Evolutionary conservation across 306 rosid species (phyloP).

Genomic region (Dicorynia guianensis): DNA sequence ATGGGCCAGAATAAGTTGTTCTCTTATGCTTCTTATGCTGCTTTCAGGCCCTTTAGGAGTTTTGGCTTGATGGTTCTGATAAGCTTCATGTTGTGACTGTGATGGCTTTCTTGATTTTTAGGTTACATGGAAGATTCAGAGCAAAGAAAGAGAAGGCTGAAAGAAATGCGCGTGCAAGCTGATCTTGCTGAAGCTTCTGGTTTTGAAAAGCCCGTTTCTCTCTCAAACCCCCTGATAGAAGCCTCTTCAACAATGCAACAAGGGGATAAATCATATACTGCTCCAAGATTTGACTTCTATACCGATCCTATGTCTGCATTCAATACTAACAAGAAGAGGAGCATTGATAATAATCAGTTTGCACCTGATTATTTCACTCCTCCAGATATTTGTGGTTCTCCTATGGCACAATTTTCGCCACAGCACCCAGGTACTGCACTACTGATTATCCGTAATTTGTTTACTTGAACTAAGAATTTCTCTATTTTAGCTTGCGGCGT

Average conservation of each 20-base stretch:
- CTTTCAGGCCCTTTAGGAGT: neutral
- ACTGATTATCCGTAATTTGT: neutral
- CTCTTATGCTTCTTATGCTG: neutral
- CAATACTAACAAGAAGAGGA: conserved; percentile 59
- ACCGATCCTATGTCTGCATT: conserved; percentile 94
- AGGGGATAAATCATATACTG: conserved; percentile 45
- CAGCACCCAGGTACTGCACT: conserved; percentile 53
- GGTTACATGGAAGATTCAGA: conserved; percentile 84
- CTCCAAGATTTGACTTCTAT: conserved; percentile 82
- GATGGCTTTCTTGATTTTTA: conserved; percentile 30
- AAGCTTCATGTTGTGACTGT: neutral
- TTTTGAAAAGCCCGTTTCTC: conserved; percentile 51
- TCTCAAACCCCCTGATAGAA: conserved; percentile 80
- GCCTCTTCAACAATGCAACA: conserved; percentile 40
- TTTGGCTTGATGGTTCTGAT: neutral
- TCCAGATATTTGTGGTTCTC: conserved; percentile 42
- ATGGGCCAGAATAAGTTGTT: neutral
- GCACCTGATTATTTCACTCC: conserved; percentile 48
- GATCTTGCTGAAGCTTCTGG: conserved; percentile 56
- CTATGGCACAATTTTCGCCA: conserved; percentile 49
- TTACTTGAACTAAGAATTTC: conserved; percentile 16
- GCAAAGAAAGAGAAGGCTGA: conserved; percentile 77
- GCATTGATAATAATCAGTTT: conserved; percentile 39
- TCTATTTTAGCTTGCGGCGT: neutral
- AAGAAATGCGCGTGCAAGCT: conserved; percentile 80